Evolutionary conservation across 2,329 filamentous ascomycete species (phyloP).

Genomic region (Alternaria novae-zelandiae): DNA sequence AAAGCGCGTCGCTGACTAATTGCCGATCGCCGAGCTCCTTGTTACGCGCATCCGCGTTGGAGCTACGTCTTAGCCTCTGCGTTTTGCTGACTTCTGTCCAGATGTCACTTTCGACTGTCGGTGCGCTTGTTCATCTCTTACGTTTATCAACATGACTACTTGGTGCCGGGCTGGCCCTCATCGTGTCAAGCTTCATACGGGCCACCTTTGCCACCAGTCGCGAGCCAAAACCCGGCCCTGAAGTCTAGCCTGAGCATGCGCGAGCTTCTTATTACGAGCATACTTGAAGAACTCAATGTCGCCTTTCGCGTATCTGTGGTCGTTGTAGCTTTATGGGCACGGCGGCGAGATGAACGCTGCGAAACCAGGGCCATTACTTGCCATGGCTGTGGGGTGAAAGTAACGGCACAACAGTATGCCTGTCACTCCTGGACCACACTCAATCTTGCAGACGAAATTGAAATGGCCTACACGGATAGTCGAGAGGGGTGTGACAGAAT

Average conservation of each 20-base stretch:
- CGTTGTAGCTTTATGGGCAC: background rate
- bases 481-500: background rate
- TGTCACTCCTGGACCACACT: background rate
- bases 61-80: background rate
- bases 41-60: background rate
- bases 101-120: background rate
- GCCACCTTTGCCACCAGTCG: background rate
- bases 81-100: background rate
- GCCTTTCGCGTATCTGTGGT: background rate
- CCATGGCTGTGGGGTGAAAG: background rate
- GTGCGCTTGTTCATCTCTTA: background rate
- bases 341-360: background rate
- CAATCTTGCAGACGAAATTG: background rate
- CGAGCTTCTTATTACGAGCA: background rate
- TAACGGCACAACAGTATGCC: background rate
- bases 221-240: background rate
- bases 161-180: background rate
- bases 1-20: background rate
- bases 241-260: background rate
- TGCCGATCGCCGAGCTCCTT: background rate
- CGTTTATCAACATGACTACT: background rate
- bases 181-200: background rate
- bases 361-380: background rate
- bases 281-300: background rate
- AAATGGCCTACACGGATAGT: background rate